A percentile compares a stretch with the other conserved stretches of the same genome.
phyloP scores from a whole-genome alignment of 306 rosid genomes.

The Cicer chorassanicum region DNA sequence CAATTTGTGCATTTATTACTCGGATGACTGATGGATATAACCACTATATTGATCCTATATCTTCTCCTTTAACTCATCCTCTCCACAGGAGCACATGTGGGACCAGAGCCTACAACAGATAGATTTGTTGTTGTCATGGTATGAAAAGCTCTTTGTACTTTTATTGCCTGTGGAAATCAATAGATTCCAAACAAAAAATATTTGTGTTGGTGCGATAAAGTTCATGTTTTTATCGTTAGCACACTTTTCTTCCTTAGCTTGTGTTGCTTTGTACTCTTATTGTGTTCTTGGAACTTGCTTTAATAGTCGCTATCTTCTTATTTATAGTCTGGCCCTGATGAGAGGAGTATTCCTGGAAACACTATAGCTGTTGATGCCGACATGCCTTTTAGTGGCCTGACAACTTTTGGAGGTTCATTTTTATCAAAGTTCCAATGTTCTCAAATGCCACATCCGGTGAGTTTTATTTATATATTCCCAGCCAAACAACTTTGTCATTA shows the following conservation, averaged over 20 bases:
- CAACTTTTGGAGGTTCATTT: conserved; percentile 90
- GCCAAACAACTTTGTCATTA: conserved; percentile 13
- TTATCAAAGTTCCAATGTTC: conserved; percentile 91
- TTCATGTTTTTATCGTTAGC: background rate
- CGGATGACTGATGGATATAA: background rate
- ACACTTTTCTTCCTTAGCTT: background rate
- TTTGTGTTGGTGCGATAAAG: background rate
- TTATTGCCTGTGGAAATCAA: conserved; percentile 2
- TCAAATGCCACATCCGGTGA: conserved; percentile 95
- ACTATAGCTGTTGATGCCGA: conserved; percentile 93
- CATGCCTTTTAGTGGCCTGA: conserved; percentile 84
- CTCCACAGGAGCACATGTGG: conserved; percentile 85
- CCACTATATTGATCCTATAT: background rate
- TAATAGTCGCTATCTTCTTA: conserved; percentile 31
- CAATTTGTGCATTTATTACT: conserved; percentile 24
- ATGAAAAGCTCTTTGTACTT: conserved; percentile 31
- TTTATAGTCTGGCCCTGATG: conserved; percentile 89
- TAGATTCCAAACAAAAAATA: background rate
- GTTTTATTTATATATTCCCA: conserved; percentile 48
- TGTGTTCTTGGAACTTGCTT: conserved; percentile 1
- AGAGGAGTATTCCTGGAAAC: conserved; percentile 95
- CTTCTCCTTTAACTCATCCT: conserved; percentile 12
- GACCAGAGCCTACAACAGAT: conserved; percentile 99
- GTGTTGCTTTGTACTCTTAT: conserved; percentile 7
- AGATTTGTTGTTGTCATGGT: conserved; percentile 98